phyloP scores from a whole-genome alignment of 805 yeast genomes.

The Suhomyces canberraensis region DNA sequence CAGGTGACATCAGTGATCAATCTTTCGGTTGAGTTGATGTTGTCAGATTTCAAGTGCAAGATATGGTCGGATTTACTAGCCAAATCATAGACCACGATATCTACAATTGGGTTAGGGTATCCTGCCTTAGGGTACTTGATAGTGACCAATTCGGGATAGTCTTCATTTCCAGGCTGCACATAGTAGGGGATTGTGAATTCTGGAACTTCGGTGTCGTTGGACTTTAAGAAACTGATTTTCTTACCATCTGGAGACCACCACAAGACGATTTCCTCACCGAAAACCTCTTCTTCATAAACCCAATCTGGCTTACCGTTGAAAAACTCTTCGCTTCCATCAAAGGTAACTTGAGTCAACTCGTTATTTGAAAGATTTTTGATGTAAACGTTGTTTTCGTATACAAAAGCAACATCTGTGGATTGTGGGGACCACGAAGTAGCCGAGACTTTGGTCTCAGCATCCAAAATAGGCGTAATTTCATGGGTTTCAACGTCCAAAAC shows the following conservation, averaged over 20 bases:
- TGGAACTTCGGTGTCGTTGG: constrained; percentile 60
- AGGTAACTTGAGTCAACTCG: constrained; percentile 35
- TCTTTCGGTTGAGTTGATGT: constrained; percentile 35
- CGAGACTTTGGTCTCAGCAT: constrained; percentile 30
- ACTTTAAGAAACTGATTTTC: constrained; percentile 49
- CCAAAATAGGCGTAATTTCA: constrained; percentile 10
- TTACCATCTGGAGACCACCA: constrained; percentile 75
- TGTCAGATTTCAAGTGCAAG: constrained; percentile 19
- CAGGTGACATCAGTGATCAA: constrained; percentile 62
- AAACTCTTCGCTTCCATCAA: constrained; percentile 50
- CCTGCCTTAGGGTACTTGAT: constrained; percentile 78
- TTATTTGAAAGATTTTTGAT: constrained; percentile 35
- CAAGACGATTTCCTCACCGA: constrained; percentile 52
- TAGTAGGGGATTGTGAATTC: constrained; percentile 51
- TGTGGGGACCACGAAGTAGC: constrained; percentile 63
- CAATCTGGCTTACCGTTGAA: constrained; percentile 76
- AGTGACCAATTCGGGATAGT: constrained; percentile 46
- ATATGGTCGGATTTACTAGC: constrained; percentile 13
- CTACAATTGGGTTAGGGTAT: constrained; percentile 52
- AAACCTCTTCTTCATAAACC: constrained; percentile 82
- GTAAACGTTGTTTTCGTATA: constrained; percentile 53
- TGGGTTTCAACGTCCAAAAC: constrained; percentile 28
- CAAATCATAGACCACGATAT: constrained; percentile 43
- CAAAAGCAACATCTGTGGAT: constrained; percentile 54
- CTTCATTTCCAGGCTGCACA: constrained; percentile 32